Base-by-base conservation (phyloP, 805 yeast genomes). In the Scheffersomyces amazonensis region DNA sequence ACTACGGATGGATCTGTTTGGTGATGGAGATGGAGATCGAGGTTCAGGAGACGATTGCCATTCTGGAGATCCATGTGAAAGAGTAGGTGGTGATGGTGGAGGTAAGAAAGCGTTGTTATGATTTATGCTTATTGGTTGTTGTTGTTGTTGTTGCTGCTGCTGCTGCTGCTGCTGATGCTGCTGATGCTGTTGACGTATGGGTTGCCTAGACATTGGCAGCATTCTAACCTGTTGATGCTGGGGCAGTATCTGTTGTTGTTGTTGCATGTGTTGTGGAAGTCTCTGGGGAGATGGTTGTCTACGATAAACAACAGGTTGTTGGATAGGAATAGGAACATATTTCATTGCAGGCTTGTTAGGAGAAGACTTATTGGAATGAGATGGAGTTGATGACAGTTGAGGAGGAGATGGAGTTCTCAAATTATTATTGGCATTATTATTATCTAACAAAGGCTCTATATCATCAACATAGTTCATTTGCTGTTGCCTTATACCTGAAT, bases 311-410 rank as follows among this genome's bases (percentile, higher is more conserved):
- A 33, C 46, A n/a, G 71, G 70, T 34, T 62, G 57, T 44, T 61
- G 69, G 3, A 67, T 61, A 5, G 74, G 73, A 11, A 67, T 64
- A 8, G 72, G 71, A 18, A 69, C 69, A 35, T 54, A 68, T 28
- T 60, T 60, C 16, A 20, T 24, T 20, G 24, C 16, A 25, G 13
- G 25, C 16, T 23, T 23, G 32, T 25, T 18, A 28, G 20, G 15
- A 5, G 21, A n/a, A 5, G 19, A 13, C 19, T n/a, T 30, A 9
- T 9, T 16, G 17, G 12, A 5, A 31, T 19, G 18, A 24, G 10
- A 9, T 24, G 27, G 27, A 24, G 27, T 24, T 8, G 32, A 13
- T 12, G 36, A 18, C 31, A 28, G 18, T 15, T 27, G 35, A 13
- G 28, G 39, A 19, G 29, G 34, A 12, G 29, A 9, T n/a, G 22